These are phyloP conservation scores for Bipolaris bicolor DNA, from an alignment of 2,329 filamentous ascomycete genomes.

Conservation along the genomic window DNA sequence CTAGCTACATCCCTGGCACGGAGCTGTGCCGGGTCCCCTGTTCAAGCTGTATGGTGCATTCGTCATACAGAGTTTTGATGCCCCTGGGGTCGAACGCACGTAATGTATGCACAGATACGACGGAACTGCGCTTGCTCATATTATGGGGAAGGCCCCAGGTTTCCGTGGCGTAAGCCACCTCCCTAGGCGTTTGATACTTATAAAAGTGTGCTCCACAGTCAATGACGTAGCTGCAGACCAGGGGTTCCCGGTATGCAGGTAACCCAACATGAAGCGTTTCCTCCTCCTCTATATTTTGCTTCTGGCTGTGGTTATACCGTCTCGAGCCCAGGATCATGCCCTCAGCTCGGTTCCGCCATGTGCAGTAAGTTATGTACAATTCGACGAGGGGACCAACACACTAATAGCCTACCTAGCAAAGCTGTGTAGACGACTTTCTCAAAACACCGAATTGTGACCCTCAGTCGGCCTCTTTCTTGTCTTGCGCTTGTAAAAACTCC, in stretches of 20 bases:
- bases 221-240: too few species aligned
- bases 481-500: neutral
- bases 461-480: neutral
- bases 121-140: too few species aligned
- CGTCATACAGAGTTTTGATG: too few species aligned
- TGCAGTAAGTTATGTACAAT: neutral
- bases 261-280: neutral
- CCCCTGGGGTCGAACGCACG: too few species aligned
- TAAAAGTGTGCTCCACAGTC: too few species aligned
- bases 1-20: too few species aligned
- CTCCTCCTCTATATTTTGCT: neutral
- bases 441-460: neutral
- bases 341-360: neutral
- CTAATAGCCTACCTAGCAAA: neutral
- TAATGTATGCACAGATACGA: too few species aligned
- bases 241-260: neutral
- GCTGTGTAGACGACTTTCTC: neutral
- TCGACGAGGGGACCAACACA: neutral
- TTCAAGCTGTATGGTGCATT: too few species aligned
- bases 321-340: neutral
- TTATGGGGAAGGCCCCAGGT: too few species aligned
- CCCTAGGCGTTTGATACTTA: too few species aligned
- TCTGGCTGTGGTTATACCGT: neutral
- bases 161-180: too few species aligned
- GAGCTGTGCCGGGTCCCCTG: too few species aligned